These are phyloP conservation scores for Blastobotrys indianensis DNA, from an alignment of 1,139 yeast species.

Conservation along the genomic window DNA sequence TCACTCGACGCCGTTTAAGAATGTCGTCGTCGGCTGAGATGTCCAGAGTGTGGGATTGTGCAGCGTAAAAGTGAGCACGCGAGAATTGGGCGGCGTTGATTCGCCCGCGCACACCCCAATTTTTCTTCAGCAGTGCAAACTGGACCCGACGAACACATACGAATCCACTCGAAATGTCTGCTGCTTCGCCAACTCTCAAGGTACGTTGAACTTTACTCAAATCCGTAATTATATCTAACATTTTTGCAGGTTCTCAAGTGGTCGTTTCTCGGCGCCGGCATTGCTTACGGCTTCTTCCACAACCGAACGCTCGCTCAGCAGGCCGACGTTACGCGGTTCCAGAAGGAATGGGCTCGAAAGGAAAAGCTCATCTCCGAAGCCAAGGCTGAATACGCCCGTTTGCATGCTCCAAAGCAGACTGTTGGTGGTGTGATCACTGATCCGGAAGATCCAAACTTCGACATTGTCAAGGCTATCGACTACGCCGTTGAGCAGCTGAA, in stretches of 20 bases:
- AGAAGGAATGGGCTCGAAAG: conserved; percentile 56
- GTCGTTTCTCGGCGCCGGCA: conserved; percentile 85
- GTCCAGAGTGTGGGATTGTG: too few relatives aligned
- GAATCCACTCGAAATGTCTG: conserved; percentile 10
- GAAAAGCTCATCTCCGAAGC: conserved; percentile 80
- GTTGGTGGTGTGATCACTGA: conserved; percentile 47
- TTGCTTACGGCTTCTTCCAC: conserved; percentile 84
- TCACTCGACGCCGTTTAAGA: too few relatives aligned
- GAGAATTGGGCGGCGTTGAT: too few relatives aligned
- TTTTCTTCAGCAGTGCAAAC: too few relatives aligned
- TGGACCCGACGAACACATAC: background rate
- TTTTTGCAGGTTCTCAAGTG: conserved; percentile 75
- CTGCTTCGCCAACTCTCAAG: conserved; percentile 27
- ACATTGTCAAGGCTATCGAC: conserved; percentile 48
- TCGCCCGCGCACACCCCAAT: too few relatives aligned
- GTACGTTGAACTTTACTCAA: conserved; percentile 17
- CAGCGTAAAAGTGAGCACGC: too few relatives aligned
- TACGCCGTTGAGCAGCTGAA: conserved; percentile 27
- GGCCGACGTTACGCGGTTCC: conserved; percentile 54
- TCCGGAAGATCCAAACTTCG: conserved; percentile 88
- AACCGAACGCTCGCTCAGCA: conserved; percentile 60
- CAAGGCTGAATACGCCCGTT: conserved; percentile 73
- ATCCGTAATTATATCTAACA: background rate
- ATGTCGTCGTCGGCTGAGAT: too few relatives aligned
- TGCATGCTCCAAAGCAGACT: conserved; percentile 42